These are phyloP conservation scores for Salvia sclarea DNA, from an alignment of 305 asterid genomes.

Conservation along the genomic window DNA sequence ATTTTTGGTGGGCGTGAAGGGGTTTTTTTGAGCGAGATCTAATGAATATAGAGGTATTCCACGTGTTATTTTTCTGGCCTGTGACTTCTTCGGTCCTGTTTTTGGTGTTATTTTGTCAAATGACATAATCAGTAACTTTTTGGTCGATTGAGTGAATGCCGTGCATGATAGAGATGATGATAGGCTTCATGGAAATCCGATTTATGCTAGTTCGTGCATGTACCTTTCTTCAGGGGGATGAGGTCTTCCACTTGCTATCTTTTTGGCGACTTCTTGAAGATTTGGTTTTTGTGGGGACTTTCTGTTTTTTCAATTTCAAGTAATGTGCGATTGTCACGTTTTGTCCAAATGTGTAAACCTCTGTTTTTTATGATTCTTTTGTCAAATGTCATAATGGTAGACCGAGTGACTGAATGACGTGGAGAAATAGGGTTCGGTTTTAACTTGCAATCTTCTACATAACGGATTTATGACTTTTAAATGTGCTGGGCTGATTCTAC, in stretches of 20 bases:
- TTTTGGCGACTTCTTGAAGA: not conserved
- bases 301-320: not conserved
- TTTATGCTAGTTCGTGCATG: not conserved
- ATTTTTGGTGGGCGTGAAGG: not conserved
- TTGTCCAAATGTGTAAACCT: constrained; percentile 6
- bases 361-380: not conserved
- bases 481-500: not conserved
- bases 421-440: not conserved
- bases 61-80: not conserved
- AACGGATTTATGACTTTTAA: not conserved
- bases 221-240: not conserved
- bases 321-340: not conserved
- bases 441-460: not conserved
- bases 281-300: not conserved
- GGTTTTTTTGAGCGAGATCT: not conserved
- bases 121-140: not conserved
- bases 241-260: not conserved
- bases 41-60: not conserved
- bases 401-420: not conserved
- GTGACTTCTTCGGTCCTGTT: not conserved
- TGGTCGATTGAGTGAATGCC: not conserved
- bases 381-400: not conserved
- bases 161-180: not conserved
- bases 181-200: not conserved
- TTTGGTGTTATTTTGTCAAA: not conserved